Evolutionary conservation across 257 asterid species (phyloP).

Genomic region (Solanum clarkiae): DNA sequence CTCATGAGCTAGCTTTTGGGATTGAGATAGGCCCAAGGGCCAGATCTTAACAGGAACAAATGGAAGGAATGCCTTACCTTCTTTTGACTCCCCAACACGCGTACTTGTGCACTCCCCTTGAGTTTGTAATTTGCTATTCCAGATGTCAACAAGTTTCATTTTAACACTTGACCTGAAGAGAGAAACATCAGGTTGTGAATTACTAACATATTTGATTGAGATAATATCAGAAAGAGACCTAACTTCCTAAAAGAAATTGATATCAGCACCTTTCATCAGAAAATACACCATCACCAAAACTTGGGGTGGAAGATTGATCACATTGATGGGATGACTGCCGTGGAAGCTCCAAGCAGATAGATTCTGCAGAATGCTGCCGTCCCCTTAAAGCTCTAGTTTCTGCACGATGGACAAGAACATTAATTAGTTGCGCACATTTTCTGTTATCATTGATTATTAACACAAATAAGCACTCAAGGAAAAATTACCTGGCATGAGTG

Average conservation of each 20-base stretch:
- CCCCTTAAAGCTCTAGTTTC: slow-evolving; percentile 20
- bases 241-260: neutral
- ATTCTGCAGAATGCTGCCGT: slow-evolving; percentile 16
- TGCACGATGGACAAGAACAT: slow-evolving; percentile 14
- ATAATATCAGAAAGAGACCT: neutral
- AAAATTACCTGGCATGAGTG: slow-evolving; percentile 23
- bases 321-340: slow-evolving; percentile 14
- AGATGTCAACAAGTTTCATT: slow-evolving; percentile 10
- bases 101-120: slow-evolving; percentile 5
- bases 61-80: slow-evolving; percentile 19
- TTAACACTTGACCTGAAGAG: slow-evolving; percentile 31
- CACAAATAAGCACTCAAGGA: neutral
- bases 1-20: neutral
- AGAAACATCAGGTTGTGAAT: neutral
- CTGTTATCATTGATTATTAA: neutral
- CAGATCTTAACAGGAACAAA: neutral
- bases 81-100: slow-evolving; percentile 9
- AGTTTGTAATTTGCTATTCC: slow-evolving; percentile 15
- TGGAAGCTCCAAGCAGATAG: slow-evolving; percentile 13
- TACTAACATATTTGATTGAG: neutral
- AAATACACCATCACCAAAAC: slow-evolving; percentile 16
- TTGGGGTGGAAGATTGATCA: slow-evolving; percentile 15
- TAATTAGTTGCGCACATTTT: neutral
- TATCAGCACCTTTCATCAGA: slow-evolving; percentile 23
- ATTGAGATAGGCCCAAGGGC: no score